Percentiles rank a stretch among this genome's conserved stretches.
Evolutionary conservation across 2,329 filamentous ascomycete species (phyloP).

Genomic region (Phialemoniopsis sp.): DNA sequence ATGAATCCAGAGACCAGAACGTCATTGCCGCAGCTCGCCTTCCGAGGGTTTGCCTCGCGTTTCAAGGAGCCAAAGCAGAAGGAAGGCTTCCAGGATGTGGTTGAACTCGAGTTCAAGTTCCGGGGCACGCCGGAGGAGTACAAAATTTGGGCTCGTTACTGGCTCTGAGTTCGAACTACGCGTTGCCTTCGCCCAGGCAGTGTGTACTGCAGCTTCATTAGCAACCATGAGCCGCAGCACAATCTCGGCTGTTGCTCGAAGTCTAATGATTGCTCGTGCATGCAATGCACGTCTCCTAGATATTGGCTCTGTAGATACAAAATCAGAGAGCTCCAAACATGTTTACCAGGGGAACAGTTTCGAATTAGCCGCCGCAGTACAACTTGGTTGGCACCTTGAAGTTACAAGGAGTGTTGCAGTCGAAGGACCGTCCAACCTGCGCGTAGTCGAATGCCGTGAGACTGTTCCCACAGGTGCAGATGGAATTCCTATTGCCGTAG

Average conservation of each 20-base stretch:
- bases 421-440: not conserved
- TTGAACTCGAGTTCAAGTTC: slow-evolving; percentile 72
- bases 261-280: no score
- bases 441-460: slow-evolving; percentile 3
- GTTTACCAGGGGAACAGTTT: no score
- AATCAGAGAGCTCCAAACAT: no score
- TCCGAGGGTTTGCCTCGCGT: slow-evolving; percentile 67
- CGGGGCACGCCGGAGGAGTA: slow-evolving; percentile 65
- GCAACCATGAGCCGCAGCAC: no score
- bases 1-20: slow-evolving; percentile 80
- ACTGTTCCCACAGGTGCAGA: slow-evolving; percentile 8
- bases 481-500: slow-evolving; percentile 2
- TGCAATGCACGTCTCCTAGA: no score
- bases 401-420: not conserved
- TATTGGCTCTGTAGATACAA: no score
- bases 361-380: no score
- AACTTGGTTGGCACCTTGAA: not conserved
- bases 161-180: slow-evolving; percentile 47
- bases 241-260: no score
- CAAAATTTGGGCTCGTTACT: slow-evolving; percentile 71
- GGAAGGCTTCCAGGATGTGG: slow-evolving; percentile 84
- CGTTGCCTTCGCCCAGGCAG: no score
- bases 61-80: slow-evolving; percentile 66
- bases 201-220: no score
- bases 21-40: slow-evolving; percentile 74